Percentiles rank a stretch among this genome's conserved stretches.
Conservation (phyloP, 2,329 filamentous ascomycete species). For the Fusarium temperatum region DNA sequence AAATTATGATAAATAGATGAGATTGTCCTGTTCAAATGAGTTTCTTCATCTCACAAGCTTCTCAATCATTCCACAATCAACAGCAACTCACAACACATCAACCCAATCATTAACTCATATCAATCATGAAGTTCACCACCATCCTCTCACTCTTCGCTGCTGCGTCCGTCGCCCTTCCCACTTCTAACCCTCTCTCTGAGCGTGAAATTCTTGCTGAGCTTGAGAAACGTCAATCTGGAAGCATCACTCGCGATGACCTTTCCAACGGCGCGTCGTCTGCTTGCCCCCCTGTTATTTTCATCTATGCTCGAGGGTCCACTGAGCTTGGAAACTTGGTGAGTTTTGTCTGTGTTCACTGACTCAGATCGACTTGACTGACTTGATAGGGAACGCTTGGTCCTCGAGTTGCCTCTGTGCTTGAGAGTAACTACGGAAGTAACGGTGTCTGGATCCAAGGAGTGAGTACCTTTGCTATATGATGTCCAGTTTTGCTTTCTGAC, state of each 20-base stretch:
- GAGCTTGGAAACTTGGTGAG: conserved; percentile 51
- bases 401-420: conserved; percentile 41
- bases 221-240: conserved; percentile 11
- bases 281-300: conserved; percentile 50
- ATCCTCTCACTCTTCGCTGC: conserved; percentile 20
- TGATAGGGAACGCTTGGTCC: conserved; percentile 45
- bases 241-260: conserved; percentile 41
- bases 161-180: conserved; percentile 10
- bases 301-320: conserved; percentile 51
- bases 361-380: rapidly evolving
- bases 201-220: conserved; percentile 11
- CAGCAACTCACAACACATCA: background rate
- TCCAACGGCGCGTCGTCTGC: conserved; percentile 38
- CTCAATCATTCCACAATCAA: background rate
- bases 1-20: conserved; percentile 3
- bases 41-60: background rate
- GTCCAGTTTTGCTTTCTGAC: rapidly evolving
- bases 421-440: conserved; percentile 33
- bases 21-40: background rate
- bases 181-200: background rate
- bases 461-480: rapidly evolving
- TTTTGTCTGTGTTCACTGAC: rapidly evolving
- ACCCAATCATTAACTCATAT: background rate
- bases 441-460: conserved; percentile 57
- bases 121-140: conserved; percentile 25